Base-by-base conservation (phyloP, 345 rosid genomes). In the Eucalyptus dawsonii region DNA sequence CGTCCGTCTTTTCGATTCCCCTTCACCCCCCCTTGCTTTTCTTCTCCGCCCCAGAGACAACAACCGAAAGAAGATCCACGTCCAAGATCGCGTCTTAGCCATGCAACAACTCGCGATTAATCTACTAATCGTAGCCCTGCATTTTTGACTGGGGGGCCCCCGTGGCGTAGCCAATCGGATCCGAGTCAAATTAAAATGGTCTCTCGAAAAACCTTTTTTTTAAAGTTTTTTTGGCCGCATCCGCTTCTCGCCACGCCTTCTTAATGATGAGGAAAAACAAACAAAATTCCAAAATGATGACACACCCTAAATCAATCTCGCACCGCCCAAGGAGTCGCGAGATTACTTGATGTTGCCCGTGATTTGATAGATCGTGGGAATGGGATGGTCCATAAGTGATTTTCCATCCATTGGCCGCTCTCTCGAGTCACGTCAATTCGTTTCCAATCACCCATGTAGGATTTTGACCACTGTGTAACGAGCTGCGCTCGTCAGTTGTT, bases 231-330 rank as follows among this genome's bases (percentile, higher is more conserved):
- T 67, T 34, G 62, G 86, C 37, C 25, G 86, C 86, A 50, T 24
- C 56, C 40, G 89, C 86, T 88, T 44, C 67, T 62, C 86, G 89
- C 89, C 89, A 50, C 86, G 54, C 40, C 89, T 83, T 21, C 83
- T 76, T 76, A 37, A 40, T 40, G 47, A 76, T 22, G 83, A 76
- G 24, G 15, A 27, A 27, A 62, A 76, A 40, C 22, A 12, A 2
- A 19, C 27, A 6, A 65, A 65, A 12, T 19, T 37, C 7, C 47
- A 21, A 76, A 76, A 76, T 40, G 85, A 76, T 22, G 85, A 40
- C 85, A 2, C 25, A 27, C 9, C 47, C 13, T 25, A 40, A 11
- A 40, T 11, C 85, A 21, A 40, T 11, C 85, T 11, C 29, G 85
- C 85, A 76, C 85, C 85, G 85, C 27, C 85, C 85, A 76, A 17